Conservation (phyloP, 345 rosid species). For the Linum lewisii region DNA sequence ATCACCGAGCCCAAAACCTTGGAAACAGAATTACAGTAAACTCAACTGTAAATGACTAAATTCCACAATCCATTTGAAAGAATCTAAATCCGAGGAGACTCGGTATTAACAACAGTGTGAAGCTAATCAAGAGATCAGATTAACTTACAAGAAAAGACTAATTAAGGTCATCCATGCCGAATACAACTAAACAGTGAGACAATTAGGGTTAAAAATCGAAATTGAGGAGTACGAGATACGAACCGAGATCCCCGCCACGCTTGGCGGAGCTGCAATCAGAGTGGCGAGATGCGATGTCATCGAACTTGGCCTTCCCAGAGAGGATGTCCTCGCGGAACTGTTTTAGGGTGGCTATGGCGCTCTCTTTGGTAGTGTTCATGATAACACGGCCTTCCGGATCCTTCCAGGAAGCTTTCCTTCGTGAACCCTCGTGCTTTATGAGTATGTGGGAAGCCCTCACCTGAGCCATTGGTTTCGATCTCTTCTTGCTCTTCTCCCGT, state of each 20-base stretch:
- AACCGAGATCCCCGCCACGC: conserved; percentile 95
- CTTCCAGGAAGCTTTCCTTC: conserved; percentile 92
- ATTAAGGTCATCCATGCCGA: neutral
- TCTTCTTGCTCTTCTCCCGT: conserved; percentile 12
- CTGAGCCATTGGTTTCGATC: conserved; percentile 20
- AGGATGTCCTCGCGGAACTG: conserved; percentile 66
- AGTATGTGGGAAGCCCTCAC: conserved; percentile 89
- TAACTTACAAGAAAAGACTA: neutral
- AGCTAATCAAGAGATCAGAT: neutral
- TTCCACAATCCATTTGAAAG: neutral
- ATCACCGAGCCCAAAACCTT: neutral
- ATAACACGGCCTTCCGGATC: conserved; percentile 89
- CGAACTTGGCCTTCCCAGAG: conserved; percentile 71
- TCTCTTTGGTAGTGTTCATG: conserved; percentile 50
- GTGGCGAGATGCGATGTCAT: conserved; percentile 59
- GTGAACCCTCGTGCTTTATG: conserved; percentile 89
- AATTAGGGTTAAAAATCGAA: neutral
- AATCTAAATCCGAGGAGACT: neutral
- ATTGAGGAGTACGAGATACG: neutral
- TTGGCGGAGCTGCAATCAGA: conserved; percentile 97
- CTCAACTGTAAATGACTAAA: neutral
- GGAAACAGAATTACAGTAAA: neutral
- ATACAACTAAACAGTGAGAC: too few species aligned
- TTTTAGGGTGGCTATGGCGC: conserved; percentile 63
- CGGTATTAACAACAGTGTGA: neutral